Conservation (phyloP, 202 grass and related monocot species). For the Tripidium arundinaceum region DNA sequence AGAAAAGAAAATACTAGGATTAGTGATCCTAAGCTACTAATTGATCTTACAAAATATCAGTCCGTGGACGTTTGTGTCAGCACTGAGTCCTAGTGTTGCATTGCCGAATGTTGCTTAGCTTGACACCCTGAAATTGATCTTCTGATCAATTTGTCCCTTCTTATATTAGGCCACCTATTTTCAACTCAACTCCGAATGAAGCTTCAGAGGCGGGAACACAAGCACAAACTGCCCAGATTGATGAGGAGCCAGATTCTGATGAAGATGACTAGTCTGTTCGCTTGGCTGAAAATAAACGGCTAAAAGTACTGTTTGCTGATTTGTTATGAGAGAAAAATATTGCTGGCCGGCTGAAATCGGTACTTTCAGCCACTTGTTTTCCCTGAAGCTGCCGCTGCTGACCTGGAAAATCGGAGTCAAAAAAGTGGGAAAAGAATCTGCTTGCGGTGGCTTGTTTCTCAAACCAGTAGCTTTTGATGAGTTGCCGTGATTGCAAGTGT, state of each 20-base stretch:
- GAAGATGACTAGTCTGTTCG: too few relatives aligned
- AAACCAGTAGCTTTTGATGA: background rate
- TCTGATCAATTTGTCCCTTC: background rate
- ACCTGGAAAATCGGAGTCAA: background rate
- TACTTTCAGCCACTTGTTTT: too few relatives aligned
- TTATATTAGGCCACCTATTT: slow-evolving; percentile 52
- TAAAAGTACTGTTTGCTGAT: too few relatives aligned
- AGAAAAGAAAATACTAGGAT: background rate
- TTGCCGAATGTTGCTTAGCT: background rate
- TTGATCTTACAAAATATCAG: too few relatives aligned
- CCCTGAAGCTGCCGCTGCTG: background rate
- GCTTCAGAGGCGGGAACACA: too few relatives aligned
- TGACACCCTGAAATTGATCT: background rate
- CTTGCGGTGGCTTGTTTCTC: background rate
- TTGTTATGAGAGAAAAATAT: too few relatives aligned
- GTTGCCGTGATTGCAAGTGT: background rate
- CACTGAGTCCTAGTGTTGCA: too few relatives aligned
- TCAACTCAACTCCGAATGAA: slow-evolving; percentile 33
- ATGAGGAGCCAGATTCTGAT: slow-evolving; percentile 43
- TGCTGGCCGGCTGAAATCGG: too few relatives aligned
- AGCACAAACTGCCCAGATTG: too few relatives aligned
- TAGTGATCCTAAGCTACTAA: background rate
- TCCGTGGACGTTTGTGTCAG: background rate
- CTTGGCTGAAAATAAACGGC: too few relatives aligned
- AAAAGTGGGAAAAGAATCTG: background rate